phyloP scores from a whole-genome alignment of 1,284 basidiomycete species.

The Cutaneotrichosporon cavernicola region DNA sequence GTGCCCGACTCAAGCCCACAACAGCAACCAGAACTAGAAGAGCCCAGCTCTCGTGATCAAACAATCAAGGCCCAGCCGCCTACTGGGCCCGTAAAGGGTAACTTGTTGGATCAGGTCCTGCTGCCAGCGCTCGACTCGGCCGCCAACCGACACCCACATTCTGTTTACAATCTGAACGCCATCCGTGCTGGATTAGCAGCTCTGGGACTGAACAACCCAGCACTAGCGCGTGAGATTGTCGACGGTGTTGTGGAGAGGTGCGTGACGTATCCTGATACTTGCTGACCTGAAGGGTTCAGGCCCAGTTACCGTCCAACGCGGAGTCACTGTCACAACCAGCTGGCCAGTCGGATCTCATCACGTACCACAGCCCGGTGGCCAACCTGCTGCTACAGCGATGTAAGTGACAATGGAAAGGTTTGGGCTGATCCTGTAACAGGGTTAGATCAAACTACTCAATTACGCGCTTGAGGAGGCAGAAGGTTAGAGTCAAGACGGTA shows the following conservation, averaged over 20 bases:
- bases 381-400: constrained; percentile 90
- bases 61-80: not conserved
- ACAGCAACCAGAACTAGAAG: not conserved
- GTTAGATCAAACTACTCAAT: constrained; percentile 7
- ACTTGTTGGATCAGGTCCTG: not conserved
- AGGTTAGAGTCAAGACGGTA: not conserved
- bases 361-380: constrained; percentile 68
- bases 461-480: not conserved
- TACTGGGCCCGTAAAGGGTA: not conserved
- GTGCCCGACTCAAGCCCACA: not conserved
- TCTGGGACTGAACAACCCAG: not conserved
- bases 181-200: constrained; percentile 1
- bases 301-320: not conserved
- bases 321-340: not conserved
- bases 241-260: not conserved
- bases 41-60: not conserved
- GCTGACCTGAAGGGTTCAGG: constrained; percentile 2
- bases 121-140: not conserved
- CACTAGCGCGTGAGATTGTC: constrained; percentile 9
- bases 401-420: constrained; percentile 28
- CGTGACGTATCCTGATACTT: not conserved
- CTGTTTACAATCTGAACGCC: not conserved
- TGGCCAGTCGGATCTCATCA: constrained; percentile 26
- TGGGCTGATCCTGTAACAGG: constrained; percentile 4
- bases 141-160: not conserved